A percentile compares a stretch with the other conserved stretches of the same genome.
phyloP scores from a whole-genome alignment of 2,329 filamentous ascomycete species.

The Reticulascus tulasneorum region DNA sequence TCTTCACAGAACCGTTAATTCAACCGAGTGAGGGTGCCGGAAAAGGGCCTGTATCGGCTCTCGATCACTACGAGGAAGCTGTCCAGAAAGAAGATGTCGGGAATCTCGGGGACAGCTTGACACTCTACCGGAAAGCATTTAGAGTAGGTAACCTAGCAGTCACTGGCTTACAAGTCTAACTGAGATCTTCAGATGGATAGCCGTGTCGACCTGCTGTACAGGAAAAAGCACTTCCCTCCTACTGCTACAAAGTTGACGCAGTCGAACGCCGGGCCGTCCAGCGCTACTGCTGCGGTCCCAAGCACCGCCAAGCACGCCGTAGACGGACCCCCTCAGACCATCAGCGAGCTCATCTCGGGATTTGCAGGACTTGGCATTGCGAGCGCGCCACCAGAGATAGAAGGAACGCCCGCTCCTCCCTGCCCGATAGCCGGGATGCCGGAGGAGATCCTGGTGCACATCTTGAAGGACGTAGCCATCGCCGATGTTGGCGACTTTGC shows the following conservation, averaged over 20 bases:
- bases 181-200: slow-evolving; percentile 65
- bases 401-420: slow-evolving; percentile 68
- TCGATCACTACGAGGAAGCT: slow-evolving; percentile 90
- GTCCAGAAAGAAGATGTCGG: slow-evolving; percentile 85
- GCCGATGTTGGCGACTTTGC: slow-evolving; percentile 73
- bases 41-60: slow-evolving; percentile 63
- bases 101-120: slow-evolving; percentile 82
- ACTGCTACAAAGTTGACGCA: slow-evolving; percentile 45
- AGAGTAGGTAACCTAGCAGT: slow-evolving; percentile 48
- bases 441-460: slow-evolving; percentile 78
- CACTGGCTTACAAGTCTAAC: not conserved
- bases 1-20: no score
- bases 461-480: slow-evolving; percentile 68
- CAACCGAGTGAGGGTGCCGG: no score
- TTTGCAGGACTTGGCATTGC: slow-evolving; percentile 71
- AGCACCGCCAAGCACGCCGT: slow-evolving; percentile 13
- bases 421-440: slow-evolving; percentile 77
- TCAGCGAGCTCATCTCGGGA: slow-evolving; percentile 68
- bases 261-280: slow-evolving; percentile 6
- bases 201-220: slow-evolving; percentile 79
- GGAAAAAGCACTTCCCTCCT: slow-evolving; percentile 83
- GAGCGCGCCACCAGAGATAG: slow-evolving; percentile 62
- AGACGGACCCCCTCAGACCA: slow-evolving; percentile 38
- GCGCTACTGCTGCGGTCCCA: slow-evolving; percentile 19
- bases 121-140: slow-evolving; percentile 86